Evolutionary conservation across 2,329 filamentous ascomycete species (phyloP), one percentile per base, ranked within the genome.

Genomic region (Cladorrhinum sp.): DNA sequence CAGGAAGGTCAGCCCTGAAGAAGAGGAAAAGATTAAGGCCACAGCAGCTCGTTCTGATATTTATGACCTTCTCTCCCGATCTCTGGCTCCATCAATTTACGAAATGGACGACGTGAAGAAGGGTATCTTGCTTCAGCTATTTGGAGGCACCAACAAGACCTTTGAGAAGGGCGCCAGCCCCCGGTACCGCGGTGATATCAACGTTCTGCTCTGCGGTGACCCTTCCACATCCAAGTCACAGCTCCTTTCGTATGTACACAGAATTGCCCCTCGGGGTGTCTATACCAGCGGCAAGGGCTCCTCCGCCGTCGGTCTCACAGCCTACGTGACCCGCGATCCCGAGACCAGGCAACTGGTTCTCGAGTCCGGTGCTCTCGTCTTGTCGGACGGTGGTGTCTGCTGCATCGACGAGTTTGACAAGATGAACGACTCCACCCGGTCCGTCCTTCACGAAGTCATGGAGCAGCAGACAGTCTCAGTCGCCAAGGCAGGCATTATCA

Each of bases 61-160:
- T 57, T 99, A 99, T 74, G 93, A 99, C 22, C 84, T 99, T 23
- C 85, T 99, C 3, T 85, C 95, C 18, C 86, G 93, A 38, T 98
- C 93, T 1, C 80, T 99, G 25, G 95, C 95, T 1, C 95, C 95
- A 13, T 97, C 93, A 62, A 89, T 99, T 70, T 97, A 96, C 77
- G 95, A 99, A 76, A 90, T 96, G 87, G 95, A 99, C 67, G 95
- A 99, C 70, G 92, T 98, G 52, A 99, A 99, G 81, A 99, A 99
- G 77, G 95, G 95, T 10, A 97, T 99, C 63, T 81, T 99, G 10
- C 86, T 99, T 3, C 95, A 99, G 71, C 85, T 99, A 45, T 99
- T 99, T 72, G 93, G 95, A 38, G 95, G 95, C 59, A 96, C 95
- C 32, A 99, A 99, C 80, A 99, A 99, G 78, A 91, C 91, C 0